Evolutionary conservation across 768 basidiomycete genomes (phyloP), one percentile per base, ranked within the genome.

Genomic region (Mycena amicta): DNA sequence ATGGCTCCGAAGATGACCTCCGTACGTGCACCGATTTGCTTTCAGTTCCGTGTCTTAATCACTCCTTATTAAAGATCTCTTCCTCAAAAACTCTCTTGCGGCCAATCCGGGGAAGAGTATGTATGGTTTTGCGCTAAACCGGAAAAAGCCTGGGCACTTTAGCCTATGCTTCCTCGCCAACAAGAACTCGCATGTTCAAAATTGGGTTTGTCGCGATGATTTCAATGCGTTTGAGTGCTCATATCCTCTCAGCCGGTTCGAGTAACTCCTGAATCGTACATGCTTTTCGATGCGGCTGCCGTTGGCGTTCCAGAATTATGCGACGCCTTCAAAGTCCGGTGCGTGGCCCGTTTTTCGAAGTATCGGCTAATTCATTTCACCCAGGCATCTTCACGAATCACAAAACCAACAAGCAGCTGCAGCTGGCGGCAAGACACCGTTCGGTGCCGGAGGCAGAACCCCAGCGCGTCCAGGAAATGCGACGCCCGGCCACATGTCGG

Each of bases 261-360:
- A 46, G 91, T 95, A 41, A 83, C 90, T 5, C 93, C 93, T 2
- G 88, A 92, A 73, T 90, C 90, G 4, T 97, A 95, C 69, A 90
- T 89, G 68, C 82, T 98, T 18, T 93, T 93, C 66, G 93, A 95
- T 63, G 92, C 93, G 5, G 85, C 93, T 46, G 92, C 93, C 25
- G 87, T 92, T 5, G 94, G 93, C 33, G 93, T 98, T 25, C 88
- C 92, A 3, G 94, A 97, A 71, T 76, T 98, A 4, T 97, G 96
- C 63, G 95, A 98, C 71, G 95, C 95, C 20, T 98, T 98, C 85
- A 98, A 98, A 85, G 85, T 92, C 68, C 74, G 88, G 87, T 87
- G 66, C 66, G 80, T 66, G 20, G 49, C 5, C 28, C n/a, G 23
- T 26, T 31, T 40, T 26, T 23, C 27, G 23, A 26, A 59, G 31